Percentiles rank a stretch among this genome's conserved stretches.
These are phyloP conservation scores for Suaeda aralocaspica DNA, from an alignment of 148 eudicot genomes.

Conservation along the genomic window DNA sequence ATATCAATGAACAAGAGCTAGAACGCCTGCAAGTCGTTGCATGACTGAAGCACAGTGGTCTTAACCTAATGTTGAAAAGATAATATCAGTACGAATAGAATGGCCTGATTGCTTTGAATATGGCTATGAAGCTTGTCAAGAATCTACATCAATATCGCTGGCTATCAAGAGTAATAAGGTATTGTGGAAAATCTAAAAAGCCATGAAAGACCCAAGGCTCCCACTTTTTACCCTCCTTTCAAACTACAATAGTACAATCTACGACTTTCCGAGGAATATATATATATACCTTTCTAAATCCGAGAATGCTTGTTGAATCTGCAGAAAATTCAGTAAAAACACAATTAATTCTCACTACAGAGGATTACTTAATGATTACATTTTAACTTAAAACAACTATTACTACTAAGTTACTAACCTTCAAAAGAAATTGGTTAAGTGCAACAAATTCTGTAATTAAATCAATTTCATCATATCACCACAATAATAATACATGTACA, in stretches of 20 bases:
- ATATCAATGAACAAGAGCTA: not conserved
- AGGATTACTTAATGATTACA: not conserved
- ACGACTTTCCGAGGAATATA: too few relatives aligned
- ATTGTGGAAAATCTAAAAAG: not conserved
- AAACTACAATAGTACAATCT: not conserved
- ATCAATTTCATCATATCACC: constrained; percentile 7
- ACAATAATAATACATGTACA: not conserved
- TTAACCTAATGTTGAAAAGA: too few relatives aligned
- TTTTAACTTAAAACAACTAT: not conserved
- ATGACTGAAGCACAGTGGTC: too few relatives aligned
- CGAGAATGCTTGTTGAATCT: constrained; percentile 83
- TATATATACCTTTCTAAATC: constrained; percentile 63
- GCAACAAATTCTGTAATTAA: constrained; percentile 69
- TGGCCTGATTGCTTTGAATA: too few relatives aligned
- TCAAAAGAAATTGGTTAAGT: constrained; percentile 78
- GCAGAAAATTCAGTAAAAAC: constrained; percentile 18
- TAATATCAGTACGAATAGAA: too few relatives aligned
- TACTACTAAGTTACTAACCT: constrained; percentile 68
- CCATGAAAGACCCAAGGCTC: not conserved
- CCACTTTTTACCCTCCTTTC: not conserved
- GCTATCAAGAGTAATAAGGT: not conserved
- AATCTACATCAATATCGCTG: not conserved
- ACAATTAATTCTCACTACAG: not conserved
- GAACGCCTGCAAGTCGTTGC: too few relatives aligned
- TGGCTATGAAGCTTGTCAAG: not conserved